Evolutionary conservation across 495 filamentous ascomycete genomes (phyloP), one percentile per base, ranked within the genome.

Genomic region (Astrothelium subdiscretum): DNA sequence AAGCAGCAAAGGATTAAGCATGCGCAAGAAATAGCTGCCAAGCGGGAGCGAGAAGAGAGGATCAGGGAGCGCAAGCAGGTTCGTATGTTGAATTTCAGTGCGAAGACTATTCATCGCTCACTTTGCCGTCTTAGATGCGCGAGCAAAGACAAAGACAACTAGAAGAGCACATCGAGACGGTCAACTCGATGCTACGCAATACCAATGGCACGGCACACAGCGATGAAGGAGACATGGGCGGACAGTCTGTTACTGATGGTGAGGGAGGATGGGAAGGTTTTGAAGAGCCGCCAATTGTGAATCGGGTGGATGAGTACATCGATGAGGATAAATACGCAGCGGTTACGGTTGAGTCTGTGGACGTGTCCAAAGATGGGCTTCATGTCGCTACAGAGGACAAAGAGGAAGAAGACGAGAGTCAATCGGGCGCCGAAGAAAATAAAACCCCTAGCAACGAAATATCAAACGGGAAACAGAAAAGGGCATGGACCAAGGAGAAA

Each of bases 241-340:
- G 67, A 35, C 69, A 71, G 5, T 66, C 70, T 29, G 63, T 73
- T 26, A 70, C 72, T 29, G 71, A 69, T 3, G 75, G 74, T 3
- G 60, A 75, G 13, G 82, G 84, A 11, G 85, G 82, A 67, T 88
- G 83, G 84, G 78, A 79, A 27, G 88, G 87, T 1, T 74, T 86
- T 61, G 79, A 80, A 3, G 77, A 79, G 3, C 69, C 71, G 2
- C 71, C 67, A 22, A 66, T 31, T 58, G 60, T 95, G 22, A 84
- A 92, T 70, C 84, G 87, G 66, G 90, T 97, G 69, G 92, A 92
- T 60, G 91, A 96, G 74, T 98, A 96, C 75, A 82, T 96, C 63
- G 94, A 98, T 74, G 94, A 97, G 73, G 92, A 96, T 69, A 88
- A 87, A 72, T 95, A 89, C 70, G 96, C 92, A 20, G 95, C 88